These are phyloP conservation scores for Ogataea pilisensis DNA, from an alignment of 805 yeast species.

Conservation along the genomic window DNA sequence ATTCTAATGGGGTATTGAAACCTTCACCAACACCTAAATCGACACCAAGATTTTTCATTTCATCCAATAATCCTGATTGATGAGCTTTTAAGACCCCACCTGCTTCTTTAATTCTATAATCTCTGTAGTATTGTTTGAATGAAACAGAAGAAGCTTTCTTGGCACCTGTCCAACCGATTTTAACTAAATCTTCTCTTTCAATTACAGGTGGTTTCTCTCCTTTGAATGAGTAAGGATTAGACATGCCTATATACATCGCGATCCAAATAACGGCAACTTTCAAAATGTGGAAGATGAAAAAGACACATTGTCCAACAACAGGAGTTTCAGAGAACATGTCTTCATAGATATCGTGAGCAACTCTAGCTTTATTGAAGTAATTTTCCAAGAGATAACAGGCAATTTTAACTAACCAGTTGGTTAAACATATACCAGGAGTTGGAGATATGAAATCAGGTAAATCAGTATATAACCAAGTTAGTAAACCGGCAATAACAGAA, in stretches of 20 bases:
- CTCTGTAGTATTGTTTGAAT: constrained; percentile 67
- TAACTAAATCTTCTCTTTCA: constrained; percentile 51
- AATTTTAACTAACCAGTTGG: constrained; percentile 48
- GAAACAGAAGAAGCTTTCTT: constrained; percentile 66
- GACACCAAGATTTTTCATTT: constrained; percentile 55
- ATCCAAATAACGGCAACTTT: constrained; percentile 56
- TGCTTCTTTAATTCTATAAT: constrained; percentile 53
- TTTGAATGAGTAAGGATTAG: constrained; percentile 67
- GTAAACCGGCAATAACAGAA: constrained; percentile 37
- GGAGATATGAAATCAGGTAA: constrained; percentile 86
- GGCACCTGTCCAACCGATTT: constrained; percentile 94
- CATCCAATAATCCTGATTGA: constrained; percentile 62
- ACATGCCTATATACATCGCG: constrained; percentile 61
- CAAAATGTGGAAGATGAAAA: constrained; percentile 67
- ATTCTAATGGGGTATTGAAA: constrained; percentile 44
- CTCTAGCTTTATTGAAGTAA: constrained; percentile 34
- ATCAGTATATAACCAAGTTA: constrained; percentile 86
- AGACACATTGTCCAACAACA: constrained; percentile 53
- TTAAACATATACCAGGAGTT: constrained; percentile 84
- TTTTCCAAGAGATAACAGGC: constrained; percentile 26
- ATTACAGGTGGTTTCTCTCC: constrained; percentile 32
- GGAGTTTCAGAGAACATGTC: constrained; percentile 44
- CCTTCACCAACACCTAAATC: constrained; percentile 79
- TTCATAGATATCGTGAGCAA: constrained; percentile 44
- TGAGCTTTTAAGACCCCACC: constrained; percentile 80